These are phyloP conservation scores for Suhomyces bolitotheri DNA, from an alignment of 1,139 yeast genomes.

Conservation along the genomic window DNA sequence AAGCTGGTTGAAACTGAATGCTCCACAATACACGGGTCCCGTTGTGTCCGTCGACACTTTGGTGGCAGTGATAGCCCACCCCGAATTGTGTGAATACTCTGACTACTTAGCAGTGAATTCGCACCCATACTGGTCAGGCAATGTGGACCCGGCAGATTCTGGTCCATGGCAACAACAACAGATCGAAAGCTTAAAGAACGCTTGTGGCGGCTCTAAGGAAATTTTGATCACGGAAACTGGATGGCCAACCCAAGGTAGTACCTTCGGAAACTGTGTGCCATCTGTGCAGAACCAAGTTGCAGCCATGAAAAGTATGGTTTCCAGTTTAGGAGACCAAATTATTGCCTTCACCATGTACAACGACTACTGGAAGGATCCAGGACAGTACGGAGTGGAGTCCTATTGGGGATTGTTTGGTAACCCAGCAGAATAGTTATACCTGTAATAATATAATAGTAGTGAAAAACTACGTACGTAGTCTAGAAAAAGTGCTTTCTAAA, in stretches of 20 bases:
- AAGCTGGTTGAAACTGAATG: conserved; percentile 49
- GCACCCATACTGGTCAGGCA: conserved; percentile 79
- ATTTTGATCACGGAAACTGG: conserved; percentile 75
- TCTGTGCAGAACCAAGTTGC: conserved; percentile 61
- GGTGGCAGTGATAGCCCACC: conserved; percentile 70
- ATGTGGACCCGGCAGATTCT: conserved; percentile 61
- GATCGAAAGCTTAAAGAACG: conserved; percentile 63
- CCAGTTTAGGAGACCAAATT: conserved; percentile 55
- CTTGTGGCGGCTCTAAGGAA: conserved; percentile 60
- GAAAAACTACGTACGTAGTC: neutral
- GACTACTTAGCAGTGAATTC: conserved; percentile 83
- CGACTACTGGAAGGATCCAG: conserved; percentile 77
- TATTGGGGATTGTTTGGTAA: conserved; percentile 57
- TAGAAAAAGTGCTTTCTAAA: neutral
- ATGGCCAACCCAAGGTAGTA: conserved; percentile 75
- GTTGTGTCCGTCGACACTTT: conserved; percentile 81
- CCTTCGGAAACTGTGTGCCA: conserved; percentile 69
- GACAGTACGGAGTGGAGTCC: conserved; percentile 65
- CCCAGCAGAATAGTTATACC: conserved; percentile 10
- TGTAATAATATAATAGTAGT: neutral
- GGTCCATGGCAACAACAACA: conserved; percentile 72
- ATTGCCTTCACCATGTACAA: conserved; percentile 71
- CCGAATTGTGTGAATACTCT: conserved; percentile 66
- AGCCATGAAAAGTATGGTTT: conserved; percentile 58
- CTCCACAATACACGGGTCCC: conserved; percentile 67